Base-by-base conservation (phyloP, 768 basidiomycete species). In the Lanmaoa rubissima region DNA sequence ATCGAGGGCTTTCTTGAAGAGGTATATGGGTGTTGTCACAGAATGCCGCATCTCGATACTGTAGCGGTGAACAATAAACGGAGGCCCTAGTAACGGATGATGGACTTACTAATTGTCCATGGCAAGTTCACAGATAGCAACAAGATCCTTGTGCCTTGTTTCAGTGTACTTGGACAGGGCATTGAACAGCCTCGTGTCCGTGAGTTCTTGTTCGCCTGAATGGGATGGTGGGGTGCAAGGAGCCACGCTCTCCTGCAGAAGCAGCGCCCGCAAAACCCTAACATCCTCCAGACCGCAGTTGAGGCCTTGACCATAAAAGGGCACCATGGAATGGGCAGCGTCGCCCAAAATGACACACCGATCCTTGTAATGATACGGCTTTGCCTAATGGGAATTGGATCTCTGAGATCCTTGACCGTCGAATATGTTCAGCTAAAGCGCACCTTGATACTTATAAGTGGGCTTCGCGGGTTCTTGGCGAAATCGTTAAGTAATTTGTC, bases 231-330 rank as follows among this genome's bases (percentile, higher is more conserved):
- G 58, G 69, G 58, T 48, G 66, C 69, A 72, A 73, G 56, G 85
- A 72, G 57, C 80, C 55, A 95, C 87, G 16, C 80, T 79, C 71
- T 89, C 85, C 57, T 86, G 79, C 54, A 83, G 82, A 65, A 98
- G 79, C 54, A 94, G 75, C 32, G 83, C 79, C 57, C 86, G 82
- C 61, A 99, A 80, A 51, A 98, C 84, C 62, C 97, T 85, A 64
- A 98, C 94, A 73, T 99, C 96, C 75, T 99, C 96, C 51, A 99
- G 82, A 16, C 96, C 96, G 69, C 95, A 97, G 69, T 99, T 99
- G 64, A 98, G 81, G 41, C 96, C 96, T 79, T 99, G 96, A 42
- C 96, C 91, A 70, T 90, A 94, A 76, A 94, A 95, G 60, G 96
- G 95, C n/a, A 95, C 94, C 94, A 98, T 98, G 42, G 93, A 90